Conservation (phyloP, 1,139 yeast species). For the Tardiomyces digboiensis region DNA sequence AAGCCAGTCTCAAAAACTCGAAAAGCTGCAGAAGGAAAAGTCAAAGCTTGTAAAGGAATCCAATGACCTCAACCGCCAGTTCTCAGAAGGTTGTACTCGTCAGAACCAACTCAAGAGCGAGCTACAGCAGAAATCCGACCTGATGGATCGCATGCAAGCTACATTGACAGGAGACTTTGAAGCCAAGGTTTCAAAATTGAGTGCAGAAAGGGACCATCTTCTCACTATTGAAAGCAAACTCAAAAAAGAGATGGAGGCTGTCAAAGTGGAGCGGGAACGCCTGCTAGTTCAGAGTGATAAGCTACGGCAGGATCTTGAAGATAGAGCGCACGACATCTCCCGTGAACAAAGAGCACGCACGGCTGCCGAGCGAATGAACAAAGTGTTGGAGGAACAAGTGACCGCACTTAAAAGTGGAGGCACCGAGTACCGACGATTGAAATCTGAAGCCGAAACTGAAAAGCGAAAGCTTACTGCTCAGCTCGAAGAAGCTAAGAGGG, state of each 20-base stretch:
- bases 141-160: constrained; percentile 28
- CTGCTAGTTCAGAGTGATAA: constrained; percentile 39
- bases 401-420: constrained; percentile 14
- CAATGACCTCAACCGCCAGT: constrained; percentile 9
- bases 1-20: not conserved
- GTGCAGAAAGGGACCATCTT: constrained; percentile 24
- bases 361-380: constrained; percentile 15
- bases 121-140: constrained; percentile 17
- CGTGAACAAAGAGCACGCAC: constrained; percentile 19
- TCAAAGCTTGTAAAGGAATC: constrained; percentile 8
- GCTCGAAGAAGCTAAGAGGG: constrained; percentile 17
- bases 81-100: constrained; percentile 15
- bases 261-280: constrained; percentile 14
- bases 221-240: constrained; percentile 32
- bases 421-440: constrained; percentile 17
- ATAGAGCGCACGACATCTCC: constrained; percentile 33
- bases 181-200: constrained; percentile 31
- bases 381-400: constrained; percentile 16
- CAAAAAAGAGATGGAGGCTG: constrained; percentile 20
- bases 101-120: constrained; percentile 20
- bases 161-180: constrained; percentile 33
- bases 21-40: constrained; percentile 3
- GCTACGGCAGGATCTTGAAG: constrained; percentile 70
- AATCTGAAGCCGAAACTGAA: constrained; percentile 21
- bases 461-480: constrained; percentile 19